These are phyloP conservation scores for Pelargonium myrrhifolium DNA, from an alignment of 441 rosid genomes.

Conservation along the genomic window DNA sequence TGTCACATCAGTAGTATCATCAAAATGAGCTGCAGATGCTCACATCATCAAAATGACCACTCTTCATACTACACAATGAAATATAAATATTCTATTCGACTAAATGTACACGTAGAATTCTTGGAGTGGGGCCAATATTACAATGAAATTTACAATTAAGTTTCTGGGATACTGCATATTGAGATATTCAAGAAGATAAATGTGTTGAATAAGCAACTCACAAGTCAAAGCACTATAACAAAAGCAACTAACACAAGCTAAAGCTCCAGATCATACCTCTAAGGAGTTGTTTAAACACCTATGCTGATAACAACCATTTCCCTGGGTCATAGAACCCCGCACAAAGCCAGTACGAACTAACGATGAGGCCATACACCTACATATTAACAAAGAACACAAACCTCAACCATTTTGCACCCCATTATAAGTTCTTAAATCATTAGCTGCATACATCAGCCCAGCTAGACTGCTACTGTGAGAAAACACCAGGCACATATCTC, in stretches of 20 bases:
- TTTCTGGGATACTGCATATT: not conserved
- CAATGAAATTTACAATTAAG: not conserved
- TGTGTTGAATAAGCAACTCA: not conserved
- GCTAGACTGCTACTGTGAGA: not conserved
- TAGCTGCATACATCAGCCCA: not conserved
- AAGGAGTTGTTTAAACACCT: conserved; percentile 73
- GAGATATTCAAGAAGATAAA: not conserved
- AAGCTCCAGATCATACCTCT: conserved; percentile 50
- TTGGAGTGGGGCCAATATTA: not conserved
- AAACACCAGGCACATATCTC: conserved; percentile 20
- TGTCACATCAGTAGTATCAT: too few relatives aligned
- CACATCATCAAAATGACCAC: not conserved
- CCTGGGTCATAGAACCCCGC: conserved; percentile 84
- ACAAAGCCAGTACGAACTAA: conserved; percentile 91
- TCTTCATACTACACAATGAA: not conserved
- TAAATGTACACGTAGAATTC: not conserved
- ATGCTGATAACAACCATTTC: conserved; percentile 97
- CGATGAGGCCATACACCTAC: conserved; percentile 92
- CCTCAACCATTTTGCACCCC: conserved; percentile 18
- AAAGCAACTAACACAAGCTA: not conserved
- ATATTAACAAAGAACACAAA: conserved; percentile 18
- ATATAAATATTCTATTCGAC: too few relatives aligned
- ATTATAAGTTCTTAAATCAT: not conserved
- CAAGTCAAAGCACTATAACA: not conserved
- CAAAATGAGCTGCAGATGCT: not conserved